A percentile compares a stretch with the other conserved stretches of the same genome.
phyloP scores from a whole-genome alignment of 805 yeast species.

The Wickerhamiella azymoides region DNA sequence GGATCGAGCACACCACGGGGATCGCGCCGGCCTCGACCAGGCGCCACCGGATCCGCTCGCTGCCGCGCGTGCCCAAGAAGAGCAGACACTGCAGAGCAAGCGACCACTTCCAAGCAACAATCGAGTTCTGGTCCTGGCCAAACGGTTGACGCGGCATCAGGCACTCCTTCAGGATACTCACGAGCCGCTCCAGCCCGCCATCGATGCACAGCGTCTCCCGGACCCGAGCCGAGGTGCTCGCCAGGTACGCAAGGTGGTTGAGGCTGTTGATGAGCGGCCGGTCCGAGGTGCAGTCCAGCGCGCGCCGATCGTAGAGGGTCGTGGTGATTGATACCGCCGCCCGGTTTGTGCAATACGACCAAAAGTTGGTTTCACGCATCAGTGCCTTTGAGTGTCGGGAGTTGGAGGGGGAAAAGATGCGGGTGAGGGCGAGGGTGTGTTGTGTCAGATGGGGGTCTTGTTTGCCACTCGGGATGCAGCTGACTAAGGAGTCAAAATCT shows the following conservation, averaged over 20 bases:
- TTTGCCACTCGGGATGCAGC: slow-evolving; percentile 4
- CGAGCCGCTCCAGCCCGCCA: slow-evolving; percentile 84
- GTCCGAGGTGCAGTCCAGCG: slow-evolving; percentile 79
- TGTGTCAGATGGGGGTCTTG: background rate
- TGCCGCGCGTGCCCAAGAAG: slow-evolving; percentile 82
- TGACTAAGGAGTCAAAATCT: background rate
- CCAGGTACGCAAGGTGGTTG: slow-evolving; percentile 76
- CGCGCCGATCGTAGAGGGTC: slow-evolving; percentile 79
- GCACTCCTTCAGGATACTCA: slow-evolving; percentile 75
- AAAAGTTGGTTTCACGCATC: slow-evolving; percentile 86
- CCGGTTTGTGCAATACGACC: slow-evolving; percentile 60
- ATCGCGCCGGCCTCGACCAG: slow-evolving; percentile 86
- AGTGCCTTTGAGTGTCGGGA: background rate
- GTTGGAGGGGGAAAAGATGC: background rate
- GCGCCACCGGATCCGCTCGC: slow-evolving; percentile 69
- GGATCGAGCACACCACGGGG: slow-evolving; percentile 79
- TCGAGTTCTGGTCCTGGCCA: slow-evolving; percentile 2
- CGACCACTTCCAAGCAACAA: slow-evolving; percentile 93
- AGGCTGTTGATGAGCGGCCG: slow-evolving; percentile 83
- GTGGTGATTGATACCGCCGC: slow-evolving; percentile 90
- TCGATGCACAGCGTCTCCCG: slow-evolving; percentile 79
- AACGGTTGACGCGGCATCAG: slow-evolving; percentile 23
- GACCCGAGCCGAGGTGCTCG: slow-evolving; percentile 75
- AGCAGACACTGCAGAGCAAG: slow-evolving; percentile 86
- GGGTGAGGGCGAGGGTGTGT: background rate